A percentile compares a stretch with the other conserved stretches of the same genome.
phyloP scores from a whole-genome alignment of 1,139 yeast genomes.

The Geotrichum australiense region DNA sequence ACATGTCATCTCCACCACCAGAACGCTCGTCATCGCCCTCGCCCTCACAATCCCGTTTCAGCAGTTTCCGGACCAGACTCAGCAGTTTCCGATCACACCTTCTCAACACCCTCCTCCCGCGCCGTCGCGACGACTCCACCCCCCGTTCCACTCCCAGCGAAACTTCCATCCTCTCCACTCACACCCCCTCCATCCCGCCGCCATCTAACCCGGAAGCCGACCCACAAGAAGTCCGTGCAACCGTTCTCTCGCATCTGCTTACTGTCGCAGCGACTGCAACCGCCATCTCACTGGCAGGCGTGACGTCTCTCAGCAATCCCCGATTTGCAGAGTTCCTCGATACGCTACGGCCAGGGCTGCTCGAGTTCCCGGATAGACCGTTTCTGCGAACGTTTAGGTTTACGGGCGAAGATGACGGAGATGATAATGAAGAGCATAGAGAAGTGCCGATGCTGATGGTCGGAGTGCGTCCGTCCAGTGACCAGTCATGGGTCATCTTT shows the following conservation, averaged over 20 bases:
- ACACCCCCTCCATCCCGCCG: too few species aligned
- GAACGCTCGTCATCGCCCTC: too few species aligned
- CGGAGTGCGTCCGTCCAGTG: slow-evolving; percentile 41
- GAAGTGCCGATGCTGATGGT: slow-evolving; percentile 49
- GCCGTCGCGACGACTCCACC: too few species aligned
- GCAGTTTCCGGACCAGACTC: too few species aligned
- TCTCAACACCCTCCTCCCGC: too few species aligned
- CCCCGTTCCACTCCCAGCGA: too few species aligned
- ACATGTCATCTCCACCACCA: too few species aligned
- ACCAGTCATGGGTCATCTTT: slow-evolving; percentile 44
- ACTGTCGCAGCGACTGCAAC: slow-evolving; percentile 45
- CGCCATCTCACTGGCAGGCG: slow-evolving; percentile 33
- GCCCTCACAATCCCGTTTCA: too few species aligned
- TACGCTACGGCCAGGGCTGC: slow-evolving; percentile 37
- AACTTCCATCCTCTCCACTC: too few species aligned
- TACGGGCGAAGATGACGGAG: slow-evolving; percentile 1
- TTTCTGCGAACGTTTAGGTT: slow-evolving; percentile 52
- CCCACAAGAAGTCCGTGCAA: slow-evolving; percentile 39
- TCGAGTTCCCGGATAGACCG: slow-evolving; percentile 25
- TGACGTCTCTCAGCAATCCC: slow-evolving; percentile 3
- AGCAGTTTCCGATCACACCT: too few species aligned
- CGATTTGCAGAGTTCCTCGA: slow-evolving; percentile 37
- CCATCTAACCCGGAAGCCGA: too few species aligned
- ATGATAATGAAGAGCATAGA: too few species aligned
- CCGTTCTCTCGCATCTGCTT: slow-evolving; percentile 39